phyloP scores from a whole-genome alignment of 495 filamentous ascomycete genomes.

The Arthonia radiata region DNA sequence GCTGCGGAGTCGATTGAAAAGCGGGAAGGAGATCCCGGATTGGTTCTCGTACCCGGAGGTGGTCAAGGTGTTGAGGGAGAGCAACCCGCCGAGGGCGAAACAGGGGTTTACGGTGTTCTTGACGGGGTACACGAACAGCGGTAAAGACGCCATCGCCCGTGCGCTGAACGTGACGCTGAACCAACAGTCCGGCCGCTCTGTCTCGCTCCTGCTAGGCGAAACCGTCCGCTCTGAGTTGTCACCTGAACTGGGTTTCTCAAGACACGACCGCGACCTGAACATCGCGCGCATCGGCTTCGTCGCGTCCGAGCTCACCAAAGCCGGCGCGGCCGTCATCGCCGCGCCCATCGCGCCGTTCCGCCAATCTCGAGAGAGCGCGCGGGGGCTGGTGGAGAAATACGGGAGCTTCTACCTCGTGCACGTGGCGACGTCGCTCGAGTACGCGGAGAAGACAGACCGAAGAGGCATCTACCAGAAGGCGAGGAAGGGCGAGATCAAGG shows the following conservation, averaged over 20 bases:
- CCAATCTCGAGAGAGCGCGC: constrained; percentile 41
- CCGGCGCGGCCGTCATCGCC: constrained; percentile 86
- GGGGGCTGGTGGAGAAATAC: constrained; percentile 62
- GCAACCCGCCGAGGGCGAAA: constrained; percentile 61
- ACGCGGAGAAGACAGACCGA: constrained; percentile 89
- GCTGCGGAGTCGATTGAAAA: constrained; percentile 69
- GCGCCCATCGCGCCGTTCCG: constrained; percentile 95
- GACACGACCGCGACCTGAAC: constrained; percentile 82
- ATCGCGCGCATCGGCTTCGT: constrained; percentile 94
- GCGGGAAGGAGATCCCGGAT: constrained; percentile 80
- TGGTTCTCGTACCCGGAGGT: constrained; percentile 99
- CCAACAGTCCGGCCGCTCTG: constrained; percentile 89
- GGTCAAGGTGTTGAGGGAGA: constrained; percentile 82
- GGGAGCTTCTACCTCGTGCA: constrained; percentile 88
- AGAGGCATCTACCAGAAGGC: constrained; percentile 71
- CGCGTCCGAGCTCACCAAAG: constrained; percentile 73
- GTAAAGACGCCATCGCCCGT: constrained; percentile 88
- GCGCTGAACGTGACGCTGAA: constrained; percentile 93
- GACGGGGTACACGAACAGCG: constrained; percentile 85
- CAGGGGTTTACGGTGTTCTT: constrained; percentile 98
- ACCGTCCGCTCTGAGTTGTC: constrained; percentile 84
- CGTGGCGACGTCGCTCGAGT: constrained; percentile 75
- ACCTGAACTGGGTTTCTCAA: constrained; percentile 84
- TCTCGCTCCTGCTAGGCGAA: constrained; percentile 82
- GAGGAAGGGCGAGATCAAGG: constrained; percentile 78